A percentile compares a stretch with the other conserved stretches of the same genome.
These are phyloP conservation scores for Volvox africanus DNA, from an alignment of 139 green algal species.

Conservation along the genomic window DNA sequence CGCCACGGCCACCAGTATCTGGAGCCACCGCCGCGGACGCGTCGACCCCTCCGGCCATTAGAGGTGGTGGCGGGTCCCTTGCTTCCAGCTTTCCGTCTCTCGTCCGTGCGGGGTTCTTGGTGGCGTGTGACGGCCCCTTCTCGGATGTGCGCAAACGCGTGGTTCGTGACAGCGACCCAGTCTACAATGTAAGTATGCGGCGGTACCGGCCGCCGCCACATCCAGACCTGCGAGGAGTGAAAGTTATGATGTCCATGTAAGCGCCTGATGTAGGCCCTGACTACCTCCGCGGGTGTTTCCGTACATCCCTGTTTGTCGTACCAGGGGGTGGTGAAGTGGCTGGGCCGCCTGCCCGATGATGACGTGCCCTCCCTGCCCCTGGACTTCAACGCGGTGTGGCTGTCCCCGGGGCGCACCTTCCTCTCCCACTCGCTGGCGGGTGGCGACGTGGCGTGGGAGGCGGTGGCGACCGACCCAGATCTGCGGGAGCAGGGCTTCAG, in stretches of 20 bases:
- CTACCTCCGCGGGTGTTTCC: not conserved
- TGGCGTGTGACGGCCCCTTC: constrained; percentile 52
- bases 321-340: constrained; percentile 54
- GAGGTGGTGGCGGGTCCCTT: too few species aligned
- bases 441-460: constrained; percentile 55
- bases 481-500: constrained; percentile 32
- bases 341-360: constrained; percentile 52
- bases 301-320: not conserved
- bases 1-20: not conserved
- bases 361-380: constrained; percentile 53
- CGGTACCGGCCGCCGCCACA: not conserved
- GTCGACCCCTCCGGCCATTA: not conserved
- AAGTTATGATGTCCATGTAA: too few species aligned
- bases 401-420: constrained; percentile 47
- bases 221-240: not conserved
- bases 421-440: constrained; percentile 49
- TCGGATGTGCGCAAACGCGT: constrained; percentile 33
- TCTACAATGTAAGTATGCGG: constrained; percentile 49
- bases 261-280: too few species aligned
- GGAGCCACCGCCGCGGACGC: not conserved
- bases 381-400: constrained; percentile 51
- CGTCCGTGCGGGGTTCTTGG: constrained; percentile 27
- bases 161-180: constrained; percentile 47
- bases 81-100: not conserved
- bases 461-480: constrained; percentile 38